Evolutionary conservation across 2,329 filamentous ascomycete species (phyloP).

Genomic region (Teratosphaeria gauchensis): DNA sequence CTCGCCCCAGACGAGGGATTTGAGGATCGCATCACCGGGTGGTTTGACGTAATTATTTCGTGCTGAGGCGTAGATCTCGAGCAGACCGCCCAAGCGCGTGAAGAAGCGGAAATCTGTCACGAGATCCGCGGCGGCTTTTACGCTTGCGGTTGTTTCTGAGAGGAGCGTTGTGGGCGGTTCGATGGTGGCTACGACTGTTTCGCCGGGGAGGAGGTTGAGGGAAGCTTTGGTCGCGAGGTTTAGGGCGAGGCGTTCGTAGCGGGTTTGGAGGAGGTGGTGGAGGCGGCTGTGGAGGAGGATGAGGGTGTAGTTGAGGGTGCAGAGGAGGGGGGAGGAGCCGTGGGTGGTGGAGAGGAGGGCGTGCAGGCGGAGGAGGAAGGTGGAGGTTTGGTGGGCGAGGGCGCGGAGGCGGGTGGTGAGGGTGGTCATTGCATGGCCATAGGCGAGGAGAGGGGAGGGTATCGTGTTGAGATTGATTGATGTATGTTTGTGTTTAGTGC

Average conservation of each 20-base stretch:
- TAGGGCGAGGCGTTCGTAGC: conserved; percentile 7
- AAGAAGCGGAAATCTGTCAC: conserved; percentile 50
- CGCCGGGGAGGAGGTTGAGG: too few species aligned
- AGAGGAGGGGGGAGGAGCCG: conserved; percentile 32
- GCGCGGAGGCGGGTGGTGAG: neutral
- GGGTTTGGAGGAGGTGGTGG: conserved; percentile 29
- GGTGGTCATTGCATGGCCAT: too few species aligned
- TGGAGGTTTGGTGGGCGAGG: neutral
- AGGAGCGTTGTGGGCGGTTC: conserved; percentile 8
- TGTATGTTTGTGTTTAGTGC: neutral
- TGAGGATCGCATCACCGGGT: conserved; percentile 36
- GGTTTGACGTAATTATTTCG: conserved; percentile 31
- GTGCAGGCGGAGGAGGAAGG: conserved; percentile 12
- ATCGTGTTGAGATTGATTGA: neutral
- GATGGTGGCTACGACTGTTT: too few species aligned
- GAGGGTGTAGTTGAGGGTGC: conserved; percentile 36
- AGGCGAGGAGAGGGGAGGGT: neutral
- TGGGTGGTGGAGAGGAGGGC: conserved; percentile 29
- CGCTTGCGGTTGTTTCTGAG: conserved; percentile 22
- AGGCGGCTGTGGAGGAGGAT: conserved; percentile 33
- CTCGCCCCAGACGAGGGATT: conserved; percentile 55
- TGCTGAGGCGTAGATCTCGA: conserved; percentile 64
- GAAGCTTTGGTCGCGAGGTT: too few species aligned
- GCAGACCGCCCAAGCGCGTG: conserved; percentile 63
- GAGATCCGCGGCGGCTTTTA: conserved; percentile 50